Base-by-base conservation (phyloP, 768 basidiomycete genomes). In the Suillus brevipes region DNA sequence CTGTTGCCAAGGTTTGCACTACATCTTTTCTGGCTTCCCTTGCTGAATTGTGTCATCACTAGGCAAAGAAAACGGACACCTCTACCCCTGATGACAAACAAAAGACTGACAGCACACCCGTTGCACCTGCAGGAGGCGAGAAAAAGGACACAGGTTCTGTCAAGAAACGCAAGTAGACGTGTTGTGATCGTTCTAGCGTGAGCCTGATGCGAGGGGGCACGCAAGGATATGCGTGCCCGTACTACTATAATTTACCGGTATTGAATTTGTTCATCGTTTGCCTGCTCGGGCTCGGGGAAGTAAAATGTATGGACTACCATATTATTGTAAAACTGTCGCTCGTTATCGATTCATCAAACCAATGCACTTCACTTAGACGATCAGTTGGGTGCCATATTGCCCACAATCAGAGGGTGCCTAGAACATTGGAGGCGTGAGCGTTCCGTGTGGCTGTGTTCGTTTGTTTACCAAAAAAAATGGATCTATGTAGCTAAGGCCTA, bases 31-130 rank as follows among this genome's bases (percentile, higher is more conserved):
- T 64, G 6, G 34, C 40, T 20, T 20, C 25, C 56, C 6, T 45
- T 42, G 6, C 25, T 14, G 20, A 36, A 47, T 14, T 38, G 5
- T 9, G 67, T 34, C n/a, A 47, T 60, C 40, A 64, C 18, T 65
- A 90, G 85, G 88, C 89, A 45, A 93, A 94, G 84, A 94, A 94
- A 83, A 85, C 88, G 45, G 91, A 91, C 67, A 83, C 85, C 0
- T 78, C 84, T 25, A 82, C 86, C 12, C 78, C 85, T 4, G 87
- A 89, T 67, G 87, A 87, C 79, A 86, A 89, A 83, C 82, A 83
- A 74, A 86, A 88, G 79, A 78, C 81, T 28, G 86, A 89, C 45
- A 78, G 81, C 50, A 83, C 87, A 4, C 88, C 91, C 62, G 87
- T 89, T 66, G 88, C 90, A 6, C 80, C 89, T 64, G 89, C 91